A percentile compares a stretch with the other conserved stretches of the same genome.
Evolutionary conservation across 257 asterid species (phyloP).

Genomic region (Nicotiana tomentosiformis): DNA sequence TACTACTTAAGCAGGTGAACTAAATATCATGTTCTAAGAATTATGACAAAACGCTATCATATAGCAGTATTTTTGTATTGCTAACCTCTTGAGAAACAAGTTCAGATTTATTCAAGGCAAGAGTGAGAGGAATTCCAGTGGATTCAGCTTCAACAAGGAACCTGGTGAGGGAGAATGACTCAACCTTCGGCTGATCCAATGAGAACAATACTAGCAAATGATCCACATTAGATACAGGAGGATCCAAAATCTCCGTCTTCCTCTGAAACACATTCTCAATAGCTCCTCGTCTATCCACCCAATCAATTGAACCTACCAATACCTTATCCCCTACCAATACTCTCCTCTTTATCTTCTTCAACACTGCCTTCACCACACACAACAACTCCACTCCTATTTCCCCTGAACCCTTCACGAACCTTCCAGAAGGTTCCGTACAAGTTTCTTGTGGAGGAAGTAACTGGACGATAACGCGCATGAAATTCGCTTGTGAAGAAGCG

Average conservation of each 20-base stretch:
- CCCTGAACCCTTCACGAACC: neutral
- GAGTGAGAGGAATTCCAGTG: slow-evolving; percentile 72
- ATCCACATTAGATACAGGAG: slow-evolving; percentile 93
- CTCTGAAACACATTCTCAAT: slow-evolving; percentile 81
- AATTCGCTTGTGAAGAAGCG: slow-evolving; percentile 84
- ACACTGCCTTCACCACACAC: slow-evolving; percentile 84
- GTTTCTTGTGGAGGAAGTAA: slow-evolving; percentile 23
- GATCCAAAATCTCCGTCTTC: slow-evolving; percentile 70
- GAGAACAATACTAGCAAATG: slow-evolving; percentile 78
- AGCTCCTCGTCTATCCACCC: slow-evolving; percentile 88
- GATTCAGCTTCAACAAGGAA: slow-evolving; percentile 97
- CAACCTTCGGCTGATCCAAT: slow-evolving; percentile 73
- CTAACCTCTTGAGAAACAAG: slow-evolving; percentile 61
- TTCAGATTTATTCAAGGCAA: slow-evolving; percentile 80
- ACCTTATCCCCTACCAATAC: slow-evolving; percentile 94
- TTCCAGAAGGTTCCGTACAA: slow-evolving; percentile 1
- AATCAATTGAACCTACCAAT: slow-evolving; percentile 77
- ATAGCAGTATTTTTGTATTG: neutral
- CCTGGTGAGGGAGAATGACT: slow-evolving; percentile 69
- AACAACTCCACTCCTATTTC: slow-evolving; percentile 60
- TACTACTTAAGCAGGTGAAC: no score
- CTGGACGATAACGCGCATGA: slow-evolving; percentile 87
- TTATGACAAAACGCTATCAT: neutral
- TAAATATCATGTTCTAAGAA: neutral
- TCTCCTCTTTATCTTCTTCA: slow-evolving; percentile 91